Evolutionary conservation across 164 flowering plant genomes (phyloP).

Genomic region (Dillenia suffruticosa): DNA sequence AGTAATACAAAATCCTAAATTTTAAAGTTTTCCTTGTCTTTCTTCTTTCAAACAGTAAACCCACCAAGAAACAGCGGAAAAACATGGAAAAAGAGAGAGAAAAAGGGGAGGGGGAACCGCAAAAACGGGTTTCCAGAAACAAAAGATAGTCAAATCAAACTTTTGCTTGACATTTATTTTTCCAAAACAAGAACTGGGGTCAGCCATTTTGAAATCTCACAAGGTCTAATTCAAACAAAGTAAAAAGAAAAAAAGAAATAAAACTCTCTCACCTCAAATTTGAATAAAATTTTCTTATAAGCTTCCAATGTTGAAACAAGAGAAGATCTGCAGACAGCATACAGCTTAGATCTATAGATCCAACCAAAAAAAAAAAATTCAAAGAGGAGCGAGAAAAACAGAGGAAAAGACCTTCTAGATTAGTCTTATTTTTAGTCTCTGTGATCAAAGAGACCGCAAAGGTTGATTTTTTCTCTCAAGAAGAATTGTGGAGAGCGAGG

Average conservation of each 20-base stretch:
- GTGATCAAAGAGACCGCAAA: too few relatives aligned
- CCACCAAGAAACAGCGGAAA: neutral
- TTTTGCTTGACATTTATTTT: conserved; percentile 6
- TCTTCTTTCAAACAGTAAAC: neutral
- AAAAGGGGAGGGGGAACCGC: too few relatives aligned
- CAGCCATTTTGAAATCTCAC: conserved; percentile 3
- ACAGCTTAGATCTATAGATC: conserved; percentile 16
- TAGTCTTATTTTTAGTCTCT: neutral
- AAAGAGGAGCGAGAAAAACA: neutral
- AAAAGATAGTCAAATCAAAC: conserved; percentile 8
- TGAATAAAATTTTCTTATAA: too few relatives aligned
- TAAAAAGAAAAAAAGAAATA: neutral
- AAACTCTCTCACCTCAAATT: too few relatives aligned
- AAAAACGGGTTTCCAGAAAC: too few relatives aligned
- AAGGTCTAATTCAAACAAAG: too few relatives aligned
- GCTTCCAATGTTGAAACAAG: neutral
- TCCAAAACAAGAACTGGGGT: conserved; percentile 3
- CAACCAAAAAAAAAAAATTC: neutral
- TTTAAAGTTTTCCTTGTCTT: neutral
- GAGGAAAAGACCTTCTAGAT: neutral
- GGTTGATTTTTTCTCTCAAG: too few relatives aligned
- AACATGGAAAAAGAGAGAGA: neutral
- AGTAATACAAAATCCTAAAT: neutral
- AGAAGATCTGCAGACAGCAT: conserved; percentile 7
- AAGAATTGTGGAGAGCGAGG: neutral